Evolutionary conservation across 106 monocot genomes (phyloP).

Genomic region (Dendrobium catenatum): DNA sequence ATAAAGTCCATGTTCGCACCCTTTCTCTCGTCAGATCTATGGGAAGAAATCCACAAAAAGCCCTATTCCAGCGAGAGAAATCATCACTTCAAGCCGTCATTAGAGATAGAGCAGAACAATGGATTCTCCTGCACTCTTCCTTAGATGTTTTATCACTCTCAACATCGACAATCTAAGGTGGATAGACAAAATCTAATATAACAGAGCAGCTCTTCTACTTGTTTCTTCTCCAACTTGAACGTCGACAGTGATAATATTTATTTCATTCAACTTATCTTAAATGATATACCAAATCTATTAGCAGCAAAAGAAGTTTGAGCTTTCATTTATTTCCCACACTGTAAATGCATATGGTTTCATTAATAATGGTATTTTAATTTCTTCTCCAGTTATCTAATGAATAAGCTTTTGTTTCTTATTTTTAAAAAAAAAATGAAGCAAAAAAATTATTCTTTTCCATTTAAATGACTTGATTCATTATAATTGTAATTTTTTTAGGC

Average conservation of each 20-base stretch:
- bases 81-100: constrained; percentile 6
- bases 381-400: not conserved
- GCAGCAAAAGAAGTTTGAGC: not conserved
- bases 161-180: constrained; percentile 33
- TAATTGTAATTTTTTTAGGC: constrained; percentile 17
- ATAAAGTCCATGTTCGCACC: constrained; percentile 63
- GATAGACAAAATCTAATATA: constrained; percentile 24
- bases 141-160: constrained; percentile 50
- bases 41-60: constrained; percentile 27
- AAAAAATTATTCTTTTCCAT: not conserved
- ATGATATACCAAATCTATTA: not conserved
- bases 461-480: not conserved
- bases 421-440: not conserved
- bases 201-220: constrained; percentile 56
- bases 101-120: constrained; percentile 4
- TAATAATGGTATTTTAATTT: not conserved
- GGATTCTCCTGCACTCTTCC: constrained; percentile 15
- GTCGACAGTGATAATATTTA: constrained; percentile 32
- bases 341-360: not conserved
- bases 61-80: constrained; percentile 2
- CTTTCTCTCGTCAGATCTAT: constrained; percentile 52
- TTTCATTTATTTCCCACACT: not conserved
- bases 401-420: not conserved
- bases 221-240: constrained; percentile 37
- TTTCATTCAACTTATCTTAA: not conserved